Evolutionary conservation across 2,329 filamentous ascomycete genomes (phyloP).

Genomic region (Hypomyces perniciosus): DNA sequence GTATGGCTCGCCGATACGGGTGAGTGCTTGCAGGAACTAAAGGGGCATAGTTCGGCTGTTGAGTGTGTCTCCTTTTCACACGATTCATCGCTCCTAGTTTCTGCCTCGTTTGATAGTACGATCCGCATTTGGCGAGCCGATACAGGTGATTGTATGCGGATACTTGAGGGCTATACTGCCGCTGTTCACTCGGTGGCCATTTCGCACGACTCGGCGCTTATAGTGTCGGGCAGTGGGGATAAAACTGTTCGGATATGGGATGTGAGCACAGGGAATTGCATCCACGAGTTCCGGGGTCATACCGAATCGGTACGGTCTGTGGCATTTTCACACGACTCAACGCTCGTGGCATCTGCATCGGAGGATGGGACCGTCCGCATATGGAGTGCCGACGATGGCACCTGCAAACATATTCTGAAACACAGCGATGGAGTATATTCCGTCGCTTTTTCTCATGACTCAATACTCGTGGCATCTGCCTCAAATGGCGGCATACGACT

Average conservation of each 20-base stretch:
- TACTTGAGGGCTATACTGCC: too few relatives aligned
- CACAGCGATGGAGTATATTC: not conserved
- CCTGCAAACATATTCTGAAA: not conserved
- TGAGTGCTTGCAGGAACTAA: too few relatives aligned
- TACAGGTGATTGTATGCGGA: too few relatives aligned
- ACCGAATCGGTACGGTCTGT: not conserved
- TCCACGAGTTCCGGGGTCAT: not conserved
- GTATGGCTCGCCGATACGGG: too few relatives aligned
- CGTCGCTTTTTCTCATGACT: not conserved
- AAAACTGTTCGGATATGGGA: not conserved
- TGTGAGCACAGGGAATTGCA: not conserved
- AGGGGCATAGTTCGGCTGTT: too few relatives aligned
- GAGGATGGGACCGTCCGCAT: rapidly evolving
- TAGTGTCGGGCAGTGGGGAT: not conserved
- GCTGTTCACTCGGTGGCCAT: too few relatives aligned
- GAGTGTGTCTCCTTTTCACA: too few relatives aligned
- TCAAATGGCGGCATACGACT: not conserved
- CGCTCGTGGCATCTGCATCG: not conserved
- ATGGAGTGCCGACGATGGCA: not conserved
- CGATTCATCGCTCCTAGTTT: too few relatives aligned
- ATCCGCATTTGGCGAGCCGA: too few relatives aligned
- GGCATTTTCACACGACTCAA: not conserved
- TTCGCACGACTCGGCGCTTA: not conserved
- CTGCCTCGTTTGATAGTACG: too few relatives aligned
- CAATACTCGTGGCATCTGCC: not conserved